These are phyloP conservation scores for Aspergillus luchuensis DNA, from an alignment of 2,329 filamentous ascomycete species.

Conservation along the genomic window DNA sequence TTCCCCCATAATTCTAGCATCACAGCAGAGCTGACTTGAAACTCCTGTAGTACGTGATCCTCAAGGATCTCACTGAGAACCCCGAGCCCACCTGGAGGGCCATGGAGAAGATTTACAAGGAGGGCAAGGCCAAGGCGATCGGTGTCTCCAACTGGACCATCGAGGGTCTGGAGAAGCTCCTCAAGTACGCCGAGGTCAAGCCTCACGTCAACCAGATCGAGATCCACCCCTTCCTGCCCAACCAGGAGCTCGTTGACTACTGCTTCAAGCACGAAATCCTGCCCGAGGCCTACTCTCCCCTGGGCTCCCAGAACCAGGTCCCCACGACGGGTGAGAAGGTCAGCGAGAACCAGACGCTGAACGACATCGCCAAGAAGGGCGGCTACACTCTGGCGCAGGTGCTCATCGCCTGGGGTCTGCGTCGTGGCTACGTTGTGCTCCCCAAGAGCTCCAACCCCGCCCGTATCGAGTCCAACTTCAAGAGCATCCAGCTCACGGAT, in stretches of 20 bases:
- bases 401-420: constrained; percentile 66
- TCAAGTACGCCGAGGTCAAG: constrained; percentile 45
- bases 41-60: constrained; percentile 58
- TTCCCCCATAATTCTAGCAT: not conserved
- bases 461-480: constrained; percentile 69
- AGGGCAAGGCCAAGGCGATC: constrained; percentile 68
- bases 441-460: constrained; percentile 70
- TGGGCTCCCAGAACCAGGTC: constrained; percentile 69
- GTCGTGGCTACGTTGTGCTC: constrained; percentile 66
- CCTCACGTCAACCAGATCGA: constrained; percentile 51
- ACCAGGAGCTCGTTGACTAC: constrained; percentile 47
- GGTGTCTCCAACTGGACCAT: constrained; percentile 76
- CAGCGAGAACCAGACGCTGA: constrained; percentile 60
- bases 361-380: constrained; percentile 59
- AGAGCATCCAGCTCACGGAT: constrained; percentile 60
- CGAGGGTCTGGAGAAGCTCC: constrained; percentile 50
- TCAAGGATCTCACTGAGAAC: constrained; percentile 67
- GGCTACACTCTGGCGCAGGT: constrained; percentile 63
- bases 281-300: constrained; percentile 47
- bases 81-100: constrained; percentile 65
- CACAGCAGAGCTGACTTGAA: not conserved
- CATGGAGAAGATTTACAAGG: constrained; percentile 62
- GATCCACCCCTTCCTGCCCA: constrained; percentile 52
- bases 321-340: constrained; percentile 69
- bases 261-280: constrained; percentile 45